Evolutionary conservation across 176 grass and related monocot genomes (phyloP).

Genomic region (Puya raimondii): DNA sequence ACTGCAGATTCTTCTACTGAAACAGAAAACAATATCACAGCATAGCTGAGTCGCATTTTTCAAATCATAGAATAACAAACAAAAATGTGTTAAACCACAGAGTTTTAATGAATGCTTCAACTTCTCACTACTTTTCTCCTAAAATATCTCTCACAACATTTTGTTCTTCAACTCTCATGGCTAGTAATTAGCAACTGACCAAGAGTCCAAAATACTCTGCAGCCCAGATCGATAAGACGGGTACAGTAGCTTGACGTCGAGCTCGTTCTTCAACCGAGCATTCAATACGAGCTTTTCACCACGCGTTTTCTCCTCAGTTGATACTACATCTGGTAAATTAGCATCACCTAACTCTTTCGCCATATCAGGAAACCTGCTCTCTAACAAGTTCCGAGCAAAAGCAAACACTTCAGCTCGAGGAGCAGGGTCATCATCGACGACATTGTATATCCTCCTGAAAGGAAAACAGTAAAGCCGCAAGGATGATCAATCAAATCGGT

Average conservation of each 20-base stretch:
- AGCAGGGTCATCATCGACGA: slow-evolving; percentile 82
- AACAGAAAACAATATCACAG: too few species aligned
- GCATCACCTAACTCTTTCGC: slow-evolving; percentile 1
- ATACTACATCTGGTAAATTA: slow-evolving; percentile 3
- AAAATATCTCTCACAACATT: too few species aligned
- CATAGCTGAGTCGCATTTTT: too few species aligned
- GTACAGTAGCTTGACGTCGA: background rate
- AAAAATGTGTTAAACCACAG: too few species aligned
- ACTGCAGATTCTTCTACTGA: too few species aligned
- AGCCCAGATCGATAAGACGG: background rate
- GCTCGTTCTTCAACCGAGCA: background rate
- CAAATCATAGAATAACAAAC: too few species aligned
- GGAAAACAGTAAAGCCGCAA: slow-evolving; percentile 1
- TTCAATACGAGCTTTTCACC: slow-evolving; percentile 39
- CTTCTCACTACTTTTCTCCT: too few species aligned
- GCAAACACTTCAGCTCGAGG: slow-evolving; percentile 67
- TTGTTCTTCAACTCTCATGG: background rate
- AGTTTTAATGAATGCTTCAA: too few species aligned
- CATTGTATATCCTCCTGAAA: slow-evolving; percentile 67
- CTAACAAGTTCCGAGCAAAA: slow-evolving; percentile 55
- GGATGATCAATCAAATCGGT: background rate
- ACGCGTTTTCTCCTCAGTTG: background rate
- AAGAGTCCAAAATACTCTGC: background rate
- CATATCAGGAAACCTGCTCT: slow-evolving; percentile 41
- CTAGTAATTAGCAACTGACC: background rate